Conservation (phyloP, 495 filamentous ascomycete genomes). For the Astrothelium subdiscretum region DNA sequence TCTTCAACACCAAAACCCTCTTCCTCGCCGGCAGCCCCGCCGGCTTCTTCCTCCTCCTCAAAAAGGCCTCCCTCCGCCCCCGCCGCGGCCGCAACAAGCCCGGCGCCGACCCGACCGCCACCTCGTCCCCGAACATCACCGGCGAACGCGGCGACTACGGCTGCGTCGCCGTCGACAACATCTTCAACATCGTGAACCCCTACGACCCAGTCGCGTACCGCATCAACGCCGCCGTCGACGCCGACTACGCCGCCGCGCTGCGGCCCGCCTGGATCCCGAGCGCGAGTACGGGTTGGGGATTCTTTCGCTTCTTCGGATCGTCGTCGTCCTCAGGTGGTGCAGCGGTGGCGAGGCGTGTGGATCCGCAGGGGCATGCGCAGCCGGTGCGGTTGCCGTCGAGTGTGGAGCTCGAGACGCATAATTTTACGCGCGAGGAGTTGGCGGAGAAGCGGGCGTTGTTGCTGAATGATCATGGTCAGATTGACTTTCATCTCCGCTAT, state of each 20-base stretch:
- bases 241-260: constrained; percentile 60
- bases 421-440: constrained; percentile 85
- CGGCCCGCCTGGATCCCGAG: constrained; percentile 70
- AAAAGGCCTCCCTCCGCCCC: constrained; percentile 69
- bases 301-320: constrained; percentile 29
- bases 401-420: constrained; percentile 88
- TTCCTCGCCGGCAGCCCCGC: constrained; percentile 89
- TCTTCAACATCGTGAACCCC: constrained; percentile 79
- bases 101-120: constrained; percentile 45
- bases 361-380: neutral
- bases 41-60: constrained; percentile 85
- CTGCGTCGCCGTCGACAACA: constrained; percentile 85
- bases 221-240: constrained; percentile 81
- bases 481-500: constrained; percentile 76
- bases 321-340: neutral
- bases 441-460: constrained; percentile 80
- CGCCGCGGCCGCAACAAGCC: constrained; percentile 65
- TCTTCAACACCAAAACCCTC: constrained; percentile 81
- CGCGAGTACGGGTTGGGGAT: constrained; percentile 52
- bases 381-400: constrained; percentile 65
- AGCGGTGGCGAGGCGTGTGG: neutral
- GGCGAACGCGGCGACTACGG: constrained; percentile 72
- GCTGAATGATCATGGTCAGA: constrained; percentile 90
- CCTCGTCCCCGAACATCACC: constrained; percentile 40
- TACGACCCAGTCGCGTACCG: constrained; percentile 67